Base-by-base conservation (phyloP, 768 basidiomycete species). In the Amanita pallidorosea region DNA sequence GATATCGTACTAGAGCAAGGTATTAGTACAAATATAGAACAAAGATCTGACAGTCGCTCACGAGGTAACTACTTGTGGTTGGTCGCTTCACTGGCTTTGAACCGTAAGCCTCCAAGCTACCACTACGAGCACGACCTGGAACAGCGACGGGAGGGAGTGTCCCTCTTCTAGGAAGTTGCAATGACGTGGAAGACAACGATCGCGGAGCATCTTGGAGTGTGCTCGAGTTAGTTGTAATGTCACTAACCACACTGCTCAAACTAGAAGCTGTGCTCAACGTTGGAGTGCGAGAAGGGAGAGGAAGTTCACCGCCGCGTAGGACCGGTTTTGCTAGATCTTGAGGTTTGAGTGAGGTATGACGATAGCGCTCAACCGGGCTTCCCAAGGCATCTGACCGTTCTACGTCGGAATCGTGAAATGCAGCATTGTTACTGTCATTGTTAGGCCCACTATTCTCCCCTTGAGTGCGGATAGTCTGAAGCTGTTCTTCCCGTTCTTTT, bases 231-330 rank as follows among this genome's bases (percentile, higher is more conserved):
- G 67, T 63, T 11, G 69, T 67, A 18, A 50, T 17, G n/a, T 59
- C 61, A 53, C 58, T 62, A 57, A 65, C 64, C 45, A 65, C 61
- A 57, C 67, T 71, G 58, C 62, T 68, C 60, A 65, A 60, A 54
- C 65, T 71, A 34, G 66, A 70, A 4, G 65, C 55, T 45, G 68
- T 58, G 55, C 65, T 69, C 51, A 71, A 63, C 17, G 67, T 63
- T 33, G 69, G 70, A 31, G 73, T 70, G 48, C 81, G 74, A 29
- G 81, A 71, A 35, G 81, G 81, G 25, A 81, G 74, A n/a, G 77
- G 73, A 41, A 82, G 72, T 57, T 82, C 77, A 44, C 81, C 81
- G 29, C 72, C 80, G 54, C 74, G 74, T 54, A 77, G 63, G 15
- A 65, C 61, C 12, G 69, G 64, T 54, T 68, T 70, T 6, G 65